phyloP scores from a whole-genome alignment of 495 filamentous ascomycete genomes.

The Xylaria bambusicola region DNA sequence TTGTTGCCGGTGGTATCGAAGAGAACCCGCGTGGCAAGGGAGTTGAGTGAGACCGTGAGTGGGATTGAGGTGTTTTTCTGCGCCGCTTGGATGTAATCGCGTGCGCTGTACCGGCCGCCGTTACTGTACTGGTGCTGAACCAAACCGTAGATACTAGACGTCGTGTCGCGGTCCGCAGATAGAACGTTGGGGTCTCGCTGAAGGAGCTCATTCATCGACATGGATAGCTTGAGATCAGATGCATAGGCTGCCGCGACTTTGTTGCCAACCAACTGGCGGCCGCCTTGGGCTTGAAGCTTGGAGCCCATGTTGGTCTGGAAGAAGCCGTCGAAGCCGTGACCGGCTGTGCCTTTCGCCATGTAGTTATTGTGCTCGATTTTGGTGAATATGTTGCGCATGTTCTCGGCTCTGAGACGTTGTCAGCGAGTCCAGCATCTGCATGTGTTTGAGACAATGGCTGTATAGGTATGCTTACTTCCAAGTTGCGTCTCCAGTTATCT shows the following conservation, averaged over 20 bases:
- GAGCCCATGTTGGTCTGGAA: constrained; percentile 41
- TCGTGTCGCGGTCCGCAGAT: constrained; percentile 34
- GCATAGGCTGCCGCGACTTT: constrained; percentile 37
- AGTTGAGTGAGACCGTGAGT: constrained; percentile 39
- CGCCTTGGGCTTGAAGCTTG: constrained; percentile 27
- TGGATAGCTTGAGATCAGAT: constrained; percentile 22
- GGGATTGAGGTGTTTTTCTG: constrained; percentile 27
- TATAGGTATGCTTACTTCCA: constrained; percentile 32
- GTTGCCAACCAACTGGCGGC: constrained; percentile 30
- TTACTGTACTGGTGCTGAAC: constrained; percentile 36
- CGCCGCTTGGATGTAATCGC: constrained; percentile 38
- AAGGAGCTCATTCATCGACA: constrained; percentile 31
- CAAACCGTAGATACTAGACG: constrained; percentile 35
- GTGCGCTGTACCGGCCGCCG: constrained; percentile 39
- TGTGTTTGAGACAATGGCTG: background rate
- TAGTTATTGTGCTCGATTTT: constrained; percentile 42
- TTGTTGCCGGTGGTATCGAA: constrained; percentile 27
- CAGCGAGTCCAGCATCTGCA: background rate
- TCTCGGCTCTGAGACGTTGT: constrained; percentile 27
- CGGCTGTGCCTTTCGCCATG: constrained; percentile 25
- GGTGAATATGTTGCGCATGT: constrained; percentile 39
- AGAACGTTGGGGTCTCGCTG: constrained; percentile 39
- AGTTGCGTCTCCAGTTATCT: constrained; percentile 36
- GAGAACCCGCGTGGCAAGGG: constrained; percentile 37
- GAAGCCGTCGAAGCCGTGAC: constrained; percentile 38